Evolutionary conservation across 805 yeast species (phyloP), one percentile per base, ranked within the genome.

Genomic region (Scheffersomyces amazonensis): DNA sequence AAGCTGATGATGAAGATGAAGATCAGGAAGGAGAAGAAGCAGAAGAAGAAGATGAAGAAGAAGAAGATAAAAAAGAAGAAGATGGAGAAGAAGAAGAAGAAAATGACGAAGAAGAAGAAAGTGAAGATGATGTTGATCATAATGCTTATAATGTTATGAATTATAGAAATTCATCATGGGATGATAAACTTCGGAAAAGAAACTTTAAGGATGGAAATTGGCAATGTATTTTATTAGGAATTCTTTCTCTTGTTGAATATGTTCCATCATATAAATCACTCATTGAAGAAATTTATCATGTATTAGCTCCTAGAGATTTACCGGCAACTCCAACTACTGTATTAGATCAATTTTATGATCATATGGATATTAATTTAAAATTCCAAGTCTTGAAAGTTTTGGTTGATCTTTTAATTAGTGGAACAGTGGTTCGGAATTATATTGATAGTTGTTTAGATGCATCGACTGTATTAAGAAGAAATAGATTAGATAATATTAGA

Each of bases 161-260:
- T 40, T 75, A 78, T 56, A 68, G 83, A 38, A 80, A 80, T 31
- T 62, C 66, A 0, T 61, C 80, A 10, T 93, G 98, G 96, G 77
- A 80, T 41, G 95, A 85, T 21, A 69, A 95, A 29, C 68, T 91
- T 15, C 74, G 81, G 11, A 81, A 77, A 39, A 77, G 96, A 38
- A 76, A 76, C 45, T 93, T 86, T 58, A 79, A 74, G 49, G 89
- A 87, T 50, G 95, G 96, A 3, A 80, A 79, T 38, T 91, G 97
- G 96, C 83, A 87, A 49, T 72, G 83, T 29, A 75, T 84, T 31
- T 58, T 90, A 31, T 57, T 89, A 34, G 96, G 96, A 22, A 68
- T 89, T 2, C 69, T 90, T 30, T 77, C 80, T 16, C 66, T 71
- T 34, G 78, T 79, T 12, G 78, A 79, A 32, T 71, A 80, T 46